phyloP scores from a whole-genome alignment of 345 rosid genomes.

The Rhizophora mangle region DNA sequence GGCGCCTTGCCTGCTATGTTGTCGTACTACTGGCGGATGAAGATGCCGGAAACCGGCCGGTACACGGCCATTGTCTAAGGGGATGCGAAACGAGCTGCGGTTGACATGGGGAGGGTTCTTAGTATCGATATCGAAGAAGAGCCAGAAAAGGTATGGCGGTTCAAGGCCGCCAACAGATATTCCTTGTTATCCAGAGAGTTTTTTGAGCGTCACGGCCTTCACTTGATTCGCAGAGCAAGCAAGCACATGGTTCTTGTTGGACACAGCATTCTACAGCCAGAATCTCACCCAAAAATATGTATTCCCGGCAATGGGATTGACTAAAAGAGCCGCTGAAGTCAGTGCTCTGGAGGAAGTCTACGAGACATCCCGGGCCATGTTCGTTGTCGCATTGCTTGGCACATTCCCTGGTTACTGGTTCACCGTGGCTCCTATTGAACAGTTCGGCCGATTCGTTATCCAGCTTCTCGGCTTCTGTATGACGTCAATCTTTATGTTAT shows the following conservation, averaged over 20 bases:
- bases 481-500: slow-evolving; percentile 53
- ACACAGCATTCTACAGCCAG: slow-evolving; percentile 59
- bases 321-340: neutral
- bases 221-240: slow-evolving; percentile 45
- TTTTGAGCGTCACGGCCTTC: slow-evolving; percentile 39
- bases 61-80: slow-evolving; percentile 57
- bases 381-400: slow-evolving; percentile 40
- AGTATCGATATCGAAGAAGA: slow-evolving; percentile 40
- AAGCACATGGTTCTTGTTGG: slow-evolving; percentile 55
- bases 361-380: slow-evolving; percentile 51
- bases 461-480: slow-evolving; percentile 54
- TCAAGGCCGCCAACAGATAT: slow-evolving; percentile 31
- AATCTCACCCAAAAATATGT: slow-evolving; percentile 55
- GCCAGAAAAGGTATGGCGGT: slow-evolving; percentile 20
- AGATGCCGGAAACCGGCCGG: slow-evolving; percentile 63
- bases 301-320: slow-evolving; percentile 40
- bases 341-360: slow-evolving; percentile 44
- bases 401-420: slow-evolving; percentile 67
- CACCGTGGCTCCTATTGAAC: slow-evolving; percentile 46
- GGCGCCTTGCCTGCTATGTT: slow-evolving; percentile 52
- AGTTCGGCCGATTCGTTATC: slow-evolving; percentile 43
- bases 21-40: slow-evolving; percentile 56
- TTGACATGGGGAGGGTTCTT: slow-evolving; percentile 55
- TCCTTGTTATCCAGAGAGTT: slow-evolving; percentile 39
- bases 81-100: slow-evolving; percentile 50